phyloP scores from a whole-genome alignment of 2,329 filamentous ascomycete genomes.

The Phialophora chinensis region DNA sequence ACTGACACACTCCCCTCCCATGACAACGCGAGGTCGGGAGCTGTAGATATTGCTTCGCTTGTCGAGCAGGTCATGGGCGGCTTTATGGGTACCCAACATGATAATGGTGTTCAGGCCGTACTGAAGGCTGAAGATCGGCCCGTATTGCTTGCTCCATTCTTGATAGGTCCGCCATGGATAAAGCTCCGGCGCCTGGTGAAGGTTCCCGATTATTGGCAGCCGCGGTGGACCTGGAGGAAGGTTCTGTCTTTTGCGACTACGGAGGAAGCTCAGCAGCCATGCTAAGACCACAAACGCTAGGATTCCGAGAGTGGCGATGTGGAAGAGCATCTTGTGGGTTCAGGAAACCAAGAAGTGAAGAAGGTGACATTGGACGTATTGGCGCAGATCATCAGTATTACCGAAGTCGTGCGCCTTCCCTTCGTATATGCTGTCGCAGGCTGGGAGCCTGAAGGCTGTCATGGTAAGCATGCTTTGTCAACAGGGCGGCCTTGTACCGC shows the following conservation, averaged over 20 bases:
- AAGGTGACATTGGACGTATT: not conserved
- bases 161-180: constrained; percentile 38
- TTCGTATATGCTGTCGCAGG: too few species aligned
- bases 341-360: not conserved
- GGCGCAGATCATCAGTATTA: too few species aligned
- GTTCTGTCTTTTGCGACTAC: constrained; percentile 3
- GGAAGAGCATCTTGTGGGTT: not conserved
- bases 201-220: constrained; percentile 12
- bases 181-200: constrained; percentile 9
- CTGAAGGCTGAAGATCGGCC: constrained; percentile 46
- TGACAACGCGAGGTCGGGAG: constrained; percentile 42
- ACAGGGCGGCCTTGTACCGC: constrained; percentile 3
- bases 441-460: too few species aligned
- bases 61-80: constrained; percentile 48
- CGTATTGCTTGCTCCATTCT: constrained; percentile 46
- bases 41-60: constrained; percentile 48
- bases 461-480: constrained; percentile 7
- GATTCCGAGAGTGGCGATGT: not conserved
- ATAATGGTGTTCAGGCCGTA: constrained; percentile 45
- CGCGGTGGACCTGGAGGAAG: constrained; percentile 16
- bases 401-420: too few species aligned
- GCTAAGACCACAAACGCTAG: not conserved
- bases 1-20: constrained; percentile 41
- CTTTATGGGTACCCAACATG: constrained; percentile 43
- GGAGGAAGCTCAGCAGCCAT: not conserved